These are phyloP conservation scores for Cymbopogon flexuosus DNA, from an alignment of 202 grass and related monocot species.

Conservation along the genomic window DNA sequence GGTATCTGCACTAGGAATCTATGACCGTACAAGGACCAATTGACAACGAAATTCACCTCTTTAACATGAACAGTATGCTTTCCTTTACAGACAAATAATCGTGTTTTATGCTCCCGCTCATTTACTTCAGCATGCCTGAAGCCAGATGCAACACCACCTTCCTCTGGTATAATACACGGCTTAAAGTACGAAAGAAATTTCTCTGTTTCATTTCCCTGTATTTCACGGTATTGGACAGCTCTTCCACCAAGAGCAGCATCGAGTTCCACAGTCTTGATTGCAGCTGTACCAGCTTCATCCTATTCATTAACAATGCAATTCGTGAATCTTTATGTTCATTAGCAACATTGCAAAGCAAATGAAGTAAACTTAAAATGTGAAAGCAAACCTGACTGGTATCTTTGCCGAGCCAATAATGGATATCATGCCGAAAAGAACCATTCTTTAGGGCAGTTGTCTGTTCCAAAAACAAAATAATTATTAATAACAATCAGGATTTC, in stretches of 20 bases:
- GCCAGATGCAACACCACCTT: conserved; percentile 84
- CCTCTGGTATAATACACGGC: conserved; percentile 94
- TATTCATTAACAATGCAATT: conserved; percentile 39
- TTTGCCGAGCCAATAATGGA: conserved; percentile 99
- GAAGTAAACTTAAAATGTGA: conserved; percentile 20
- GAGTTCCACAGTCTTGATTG: conserved; percentile 89
- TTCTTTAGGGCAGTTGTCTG: conserved; percentile 82
- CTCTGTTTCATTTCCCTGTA: conserved; percentile 92
- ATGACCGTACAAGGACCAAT: not conserved
- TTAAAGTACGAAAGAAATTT: conserved; percentile 99
- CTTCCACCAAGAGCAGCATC: conserved; percentile 90
- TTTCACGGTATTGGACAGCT: conserved; percentile 95
- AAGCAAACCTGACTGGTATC: conserved; percentile 75
- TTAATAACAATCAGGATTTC: conserved; percentile 19
- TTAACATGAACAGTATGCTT: conserved; percentile 98
- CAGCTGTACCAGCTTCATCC: conserved; percentile 94
- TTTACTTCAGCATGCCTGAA: conserved; percentile 74
- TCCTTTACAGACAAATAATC: conserved; percentile 93
- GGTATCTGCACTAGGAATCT: conserved; percentile 5
- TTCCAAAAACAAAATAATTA: conserved; percentile 25
- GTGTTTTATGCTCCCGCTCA: conserved; percentile 58
- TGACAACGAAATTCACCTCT: conserved; percentile 54
- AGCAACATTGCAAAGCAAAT: conserved; percentile 13
- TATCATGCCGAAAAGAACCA: conserved; percentile 83
- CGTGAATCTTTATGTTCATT: conserved; percentile 29